phyloP scores from a whole-genome alignment of 73 alveolate species.

The Blepharisma stoltei region DNA sequence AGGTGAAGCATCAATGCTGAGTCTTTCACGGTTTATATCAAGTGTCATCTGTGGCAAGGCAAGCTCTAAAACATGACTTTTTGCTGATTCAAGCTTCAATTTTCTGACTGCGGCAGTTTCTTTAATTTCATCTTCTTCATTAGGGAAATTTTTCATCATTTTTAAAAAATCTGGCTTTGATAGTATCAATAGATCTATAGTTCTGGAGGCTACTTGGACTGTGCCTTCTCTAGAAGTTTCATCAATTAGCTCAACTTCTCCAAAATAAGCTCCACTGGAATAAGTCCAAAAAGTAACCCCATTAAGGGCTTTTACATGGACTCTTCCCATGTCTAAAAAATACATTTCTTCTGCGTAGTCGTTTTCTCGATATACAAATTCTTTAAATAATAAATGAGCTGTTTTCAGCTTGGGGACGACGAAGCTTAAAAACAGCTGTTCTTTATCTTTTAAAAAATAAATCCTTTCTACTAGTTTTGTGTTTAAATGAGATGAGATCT shows the following conservation, averaged over 20 bases:
- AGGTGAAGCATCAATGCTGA: no score
- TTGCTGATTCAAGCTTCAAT: not conserved
- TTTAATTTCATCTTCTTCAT: not conserved
- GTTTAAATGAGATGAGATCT: constrained; percentile 35
- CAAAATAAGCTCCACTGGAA: not conserved
- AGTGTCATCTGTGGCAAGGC: no score
- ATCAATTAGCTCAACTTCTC: not conserved
- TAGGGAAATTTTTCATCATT: not conserved
- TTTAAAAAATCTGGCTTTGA: not conserved
- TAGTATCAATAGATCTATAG: not conserved
- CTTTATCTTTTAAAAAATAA: constrained; percentile 20
- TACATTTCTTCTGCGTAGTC: not conserved
- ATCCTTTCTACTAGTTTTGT: constrained; percentile 22
- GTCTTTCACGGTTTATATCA: no score
- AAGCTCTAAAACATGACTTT: not conserved
- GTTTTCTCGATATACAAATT: not conserved
- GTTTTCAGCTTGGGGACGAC: not conserved
- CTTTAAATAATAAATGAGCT: not conserved
- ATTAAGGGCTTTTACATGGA: not conserved
- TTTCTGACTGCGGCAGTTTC: not conserved
- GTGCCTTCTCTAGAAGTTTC: not conserved
- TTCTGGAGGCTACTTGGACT: not conserved
- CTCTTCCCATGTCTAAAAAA: not conserved
- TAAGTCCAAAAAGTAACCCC: not conserved
- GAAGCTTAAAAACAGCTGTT: not conserved